A percentile compares a stretch with the other conserved stretches of the same genome.
Evolutionary conservation across 2,329 filamentous ascomycete species (phyloP).

Genomic region (Verticillium dahliae): DNA sequence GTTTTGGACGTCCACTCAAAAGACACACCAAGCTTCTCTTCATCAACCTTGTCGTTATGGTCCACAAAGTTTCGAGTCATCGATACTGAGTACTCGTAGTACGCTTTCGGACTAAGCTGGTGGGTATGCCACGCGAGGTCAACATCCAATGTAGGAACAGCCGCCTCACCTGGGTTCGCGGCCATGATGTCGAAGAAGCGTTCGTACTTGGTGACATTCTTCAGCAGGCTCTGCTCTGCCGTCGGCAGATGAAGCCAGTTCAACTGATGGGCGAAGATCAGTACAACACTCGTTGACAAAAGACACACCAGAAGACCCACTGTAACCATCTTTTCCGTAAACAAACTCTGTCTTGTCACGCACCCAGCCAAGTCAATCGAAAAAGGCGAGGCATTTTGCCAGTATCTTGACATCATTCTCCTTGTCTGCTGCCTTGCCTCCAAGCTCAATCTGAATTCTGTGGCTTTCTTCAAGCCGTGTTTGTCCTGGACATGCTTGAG

Average conservation of each 20-base stretch:
- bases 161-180: slow-evolving; percentile 32
- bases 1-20: slow-evolving; percentile 64
- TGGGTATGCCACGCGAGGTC: slow-evolving; percentile 72
- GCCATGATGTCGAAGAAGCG: slow-evolving; percentile 54
- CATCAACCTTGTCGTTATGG: slow-evolving; percentile 79
- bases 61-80: slow-evolving; percentile 54
- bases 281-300: neutral
- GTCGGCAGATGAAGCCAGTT: slow-evolving; percentile 67
- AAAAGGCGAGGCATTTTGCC: slow-evolving; percentile 30
- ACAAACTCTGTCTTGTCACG: slow-evolving; percentile 33
- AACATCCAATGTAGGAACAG: slow-evolving; percentile 62
- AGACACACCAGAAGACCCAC: neutral
- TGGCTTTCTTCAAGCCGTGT: slow-evolving; percentile 3
- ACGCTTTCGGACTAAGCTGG: slow-evolving; percentile 55
- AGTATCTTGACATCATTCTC: slow-evolving; percentile 34
- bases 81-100: slow-evolving; percentile 47
- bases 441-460: slow-evolving; percentile 5
- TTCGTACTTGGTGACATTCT: slow-evolving; percentile 53
- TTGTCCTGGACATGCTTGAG: slow-evolving; percentile 4
- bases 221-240: slow-evolving; percentile 48
- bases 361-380: slow-evolving; percentile 31
- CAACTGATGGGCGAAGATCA: slow-evolving; percentile 30
- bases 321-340: slow-evolving; percentile 23
- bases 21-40: slow-evolving; percentile 51
- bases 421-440: slow-evolving; percentile 23